These are phyloP conservation scores for Isoetes taiwanensis DNA, from an alignment of 75 land plant genomes.

Conservation along the genomic window DNA sequence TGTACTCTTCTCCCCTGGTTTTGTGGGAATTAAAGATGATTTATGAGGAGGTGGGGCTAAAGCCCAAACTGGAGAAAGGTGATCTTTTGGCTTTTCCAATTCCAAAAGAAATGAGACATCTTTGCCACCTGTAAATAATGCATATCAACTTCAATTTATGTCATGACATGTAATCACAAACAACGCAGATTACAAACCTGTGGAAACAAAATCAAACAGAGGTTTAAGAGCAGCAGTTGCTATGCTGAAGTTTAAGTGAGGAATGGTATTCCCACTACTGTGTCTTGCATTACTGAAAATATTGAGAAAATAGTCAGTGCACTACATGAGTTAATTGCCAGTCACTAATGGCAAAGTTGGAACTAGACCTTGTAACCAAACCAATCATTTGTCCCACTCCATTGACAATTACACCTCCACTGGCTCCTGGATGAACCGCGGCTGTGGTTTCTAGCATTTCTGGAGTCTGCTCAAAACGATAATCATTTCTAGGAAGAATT, in stretches of 20 bases:
- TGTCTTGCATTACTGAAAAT: constrained; percentile 72
- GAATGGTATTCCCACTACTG: constrained; percentile 70
- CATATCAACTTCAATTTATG: background rate
- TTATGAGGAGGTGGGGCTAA: constrained; percentile 50
- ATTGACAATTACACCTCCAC: constrained; percentile 93
- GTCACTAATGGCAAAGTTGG: background rate
- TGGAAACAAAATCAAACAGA: constrained; percentile 44
- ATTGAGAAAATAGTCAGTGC: background rate
- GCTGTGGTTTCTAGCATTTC: constrained; percentile 93
- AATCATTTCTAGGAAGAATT: background rate
- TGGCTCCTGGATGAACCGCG: constrained; percentile 88
- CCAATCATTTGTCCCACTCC: constrained; percentile 72
- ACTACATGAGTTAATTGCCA: background rate
- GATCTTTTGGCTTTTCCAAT: constrained; percentile 49
- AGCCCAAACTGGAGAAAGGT: constrained; percentile 75
- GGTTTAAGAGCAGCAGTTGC: constrained; percentile 61
- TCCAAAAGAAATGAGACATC: constrained; percentile 34
- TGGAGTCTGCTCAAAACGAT: constrained; percentile 22
- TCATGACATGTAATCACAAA: background rate
- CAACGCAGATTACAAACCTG: constrained; percentile 18
- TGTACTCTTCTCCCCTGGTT: constrained; percentile 9
- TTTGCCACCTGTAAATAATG: constrained; percentile 28
- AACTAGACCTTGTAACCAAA: constrained; percentile 70
- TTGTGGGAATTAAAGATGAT: constrained; percentile 20
- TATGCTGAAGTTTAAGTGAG: constrained; percentile 86